Conservation (phyloP, 306 rosid genomes). For the Prunus armeniaca region DNA sequence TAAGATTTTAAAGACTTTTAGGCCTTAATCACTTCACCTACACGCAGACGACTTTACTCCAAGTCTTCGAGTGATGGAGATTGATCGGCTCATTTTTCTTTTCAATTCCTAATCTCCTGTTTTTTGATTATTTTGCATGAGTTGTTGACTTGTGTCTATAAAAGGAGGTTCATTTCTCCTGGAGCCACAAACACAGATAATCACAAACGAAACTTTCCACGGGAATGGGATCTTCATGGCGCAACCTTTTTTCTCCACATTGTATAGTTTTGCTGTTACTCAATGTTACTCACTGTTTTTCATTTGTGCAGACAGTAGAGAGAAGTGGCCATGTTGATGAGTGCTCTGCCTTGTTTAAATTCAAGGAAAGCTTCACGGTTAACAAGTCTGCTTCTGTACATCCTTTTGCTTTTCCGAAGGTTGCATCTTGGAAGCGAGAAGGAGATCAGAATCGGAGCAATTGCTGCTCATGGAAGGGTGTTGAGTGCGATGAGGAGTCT, state of each 20-base stretch:
- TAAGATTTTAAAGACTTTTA: too few species aligned
- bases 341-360: conserved; percentile 4
- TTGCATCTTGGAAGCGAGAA: conserved; percentile 8
- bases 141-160: too few species aligned
- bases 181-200: too few species aligned
- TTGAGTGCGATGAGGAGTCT: conserved; percentile 1
- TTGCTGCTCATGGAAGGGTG: conserved; percentile 20
- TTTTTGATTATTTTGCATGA: too few species aligned
- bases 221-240: neutral
- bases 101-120: too few species aligned
- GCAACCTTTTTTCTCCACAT: neutral
- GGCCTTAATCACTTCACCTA: too few species aligned
- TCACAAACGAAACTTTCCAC: neutral
- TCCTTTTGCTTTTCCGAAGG: conserved; percentile 1
- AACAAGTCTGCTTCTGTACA: neutral
- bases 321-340: neutral
- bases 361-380: conserved; percentile 4
- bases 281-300: neutral
- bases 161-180: too few species aligned
- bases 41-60: too few species aligned
- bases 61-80: too few species aligned
- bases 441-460: neutral
- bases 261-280: neutral
- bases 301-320: neutral
- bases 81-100: too few species aligned